These are phyloP conservation scores for Pseudogymnoascus sp. DNA, from an alignment of 2,329 filamentous ascomycete species.

Conservation along the genomic window DNA sequence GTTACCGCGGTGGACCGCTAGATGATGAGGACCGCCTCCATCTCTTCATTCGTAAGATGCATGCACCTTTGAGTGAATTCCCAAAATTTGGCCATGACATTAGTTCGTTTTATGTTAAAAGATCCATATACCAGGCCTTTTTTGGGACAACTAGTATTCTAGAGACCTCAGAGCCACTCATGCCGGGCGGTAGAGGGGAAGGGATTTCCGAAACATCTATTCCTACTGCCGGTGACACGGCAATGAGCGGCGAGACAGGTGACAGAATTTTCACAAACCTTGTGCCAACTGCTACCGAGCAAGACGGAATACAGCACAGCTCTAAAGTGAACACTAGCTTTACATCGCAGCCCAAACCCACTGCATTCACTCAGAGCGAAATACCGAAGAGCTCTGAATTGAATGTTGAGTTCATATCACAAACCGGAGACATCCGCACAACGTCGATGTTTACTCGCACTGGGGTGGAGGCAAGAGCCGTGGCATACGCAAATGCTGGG, in stretches of 20 bases:
- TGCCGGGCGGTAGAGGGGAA: background rate
- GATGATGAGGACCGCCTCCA: conserved; percentile 13
- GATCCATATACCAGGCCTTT: conserved; percentile 15
- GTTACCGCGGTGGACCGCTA: background rate
- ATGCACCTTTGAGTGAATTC: conserved; percentile 12
- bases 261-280: background rate
- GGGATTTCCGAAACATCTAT: background rate
- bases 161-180: background rate
- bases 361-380: background rate
- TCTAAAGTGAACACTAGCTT: background rate
- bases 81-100: conserved; percentile 13
- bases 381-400: background rate
- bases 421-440: background rate
- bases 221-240: background rate
- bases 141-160: conserved; percentile 10
- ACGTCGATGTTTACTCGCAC: background rate
- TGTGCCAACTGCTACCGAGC: background rate
- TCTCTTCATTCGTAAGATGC: conserved; percentile 17
- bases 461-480: background rate
- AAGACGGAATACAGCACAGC: background rate
- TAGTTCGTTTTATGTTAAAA: conserved; percentile 18
- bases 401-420: background rate
- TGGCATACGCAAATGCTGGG: background rate
- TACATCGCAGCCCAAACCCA: background rate
- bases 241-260: background rate